These are phyloP conservation scores for Beverwykella pulmonaria DNA, from an alignment of 495 filamentous ascomycete genomes.

Conservation along the genomic window DNA sequence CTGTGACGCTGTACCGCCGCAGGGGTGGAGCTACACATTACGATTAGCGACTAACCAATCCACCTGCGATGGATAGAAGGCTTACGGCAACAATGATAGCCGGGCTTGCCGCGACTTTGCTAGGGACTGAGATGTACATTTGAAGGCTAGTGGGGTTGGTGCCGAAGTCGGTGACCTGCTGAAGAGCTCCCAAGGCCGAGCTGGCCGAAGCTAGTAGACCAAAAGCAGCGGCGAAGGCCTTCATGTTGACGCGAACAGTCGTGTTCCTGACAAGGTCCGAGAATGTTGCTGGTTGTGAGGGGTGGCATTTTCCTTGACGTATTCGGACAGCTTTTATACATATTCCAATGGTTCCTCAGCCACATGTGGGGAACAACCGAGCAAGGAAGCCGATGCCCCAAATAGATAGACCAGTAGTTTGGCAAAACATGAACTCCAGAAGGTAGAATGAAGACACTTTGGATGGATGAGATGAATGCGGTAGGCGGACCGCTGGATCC, in stretches of 20 bases:
- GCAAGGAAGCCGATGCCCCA: slow-evolving; percentile 11
- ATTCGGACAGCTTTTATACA: slow-evolving; percentile 6
- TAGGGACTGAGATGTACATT: slow-evolving; percentile 57
- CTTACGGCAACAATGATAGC: slow-evolving; percentile 56
- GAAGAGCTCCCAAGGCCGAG: slow-evolving; percentile 11
- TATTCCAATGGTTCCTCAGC: neutral
- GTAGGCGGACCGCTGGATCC: slow-evolving; percentile 8
- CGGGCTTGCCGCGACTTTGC: slow-evolving; percentile 55
- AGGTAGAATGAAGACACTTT: neutral
- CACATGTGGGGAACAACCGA: slow-evolving; percentile 12
- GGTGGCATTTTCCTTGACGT: slow-evolving; percentile 9
- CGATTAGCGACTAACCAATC: neutral
- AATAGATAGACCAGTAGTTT: slow-evolving; percentile 7
- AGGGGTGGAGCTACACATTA: slow-evolving; percentile 49
- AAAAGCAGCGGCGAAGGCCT: slow-evolving; percentile 4
- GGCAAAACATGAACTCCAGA: slow-evolving; percentile 3
- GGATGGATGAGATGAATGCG: slow-evolving; percentile 1
- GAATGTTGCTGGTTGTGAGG: slow-evolving; percentile 5
- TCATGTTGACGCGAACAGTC: slow-evolving; percentile 11
- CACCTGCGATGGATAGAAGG: slow-evolving; percentile 19
- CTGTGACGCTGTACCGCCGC: slow-evolving; percentile 54
- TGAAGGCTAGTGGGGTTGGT: slow-evolving; percentile 22
- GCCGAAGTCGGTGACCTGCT: slow-evolving; percentile 28
- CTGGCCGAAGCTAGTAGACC: slow-evolving; percentile 4
- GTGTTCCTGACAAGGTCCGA: neutral